These are phyloP conservation scores for Thielaviopsis musarum DNA, from an alignment of 2,329 filamentous ascomycete species.

Conservation along the genomic window DNA sequence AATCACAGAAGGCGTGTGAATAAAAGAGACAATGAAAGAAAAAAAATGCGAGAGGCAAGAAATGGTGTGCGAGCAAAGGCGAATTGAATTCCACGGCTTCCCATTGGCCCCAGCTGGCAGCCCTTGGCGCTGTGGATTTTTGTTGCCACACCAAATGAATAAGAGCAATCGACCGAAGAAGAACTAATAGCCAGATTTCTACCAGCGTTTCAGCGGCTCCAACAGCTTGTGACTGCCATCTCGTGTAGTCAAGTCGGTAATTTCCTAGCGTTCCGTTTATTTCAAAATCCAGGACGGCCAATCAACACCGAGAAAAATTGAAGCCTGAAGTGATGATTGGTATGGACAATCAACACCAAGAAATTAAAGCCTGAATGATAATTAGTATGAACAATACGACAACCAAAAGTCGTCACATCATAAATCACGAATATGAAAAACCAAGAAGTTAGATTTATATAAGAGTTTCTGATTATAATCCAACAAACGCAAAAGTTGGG, in stretches of 20 bases:
- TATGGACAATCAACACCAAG: background rate
- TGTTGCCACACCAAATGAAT: background rate
- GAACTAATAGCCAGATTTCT: too few relatives aligned
- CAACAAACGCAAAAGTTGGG: conserved; percentile 12
- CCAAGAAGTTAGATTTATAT: background rate
- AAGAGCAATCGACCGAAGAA: background rate
- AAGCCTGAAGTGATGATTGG: background rate
- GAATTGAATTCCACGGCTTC: background rate
- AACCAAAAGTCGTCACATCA: background rate
- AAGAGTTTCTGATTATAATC: conserved; percentile 6
- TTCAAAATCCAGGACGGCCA: background rate
- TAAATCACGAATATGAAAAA: background rate
- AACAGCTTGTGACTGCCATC: background rate
- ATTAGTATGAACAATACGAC: background rate
- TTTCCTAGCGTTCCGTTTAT: background rate
- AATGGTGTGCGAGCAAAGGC: too few relatives aligned
- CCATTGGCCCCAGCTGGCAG: background rate
- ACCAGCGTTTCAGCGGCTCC: background rate
- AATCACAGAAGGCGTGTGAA: too few relatives aligned
- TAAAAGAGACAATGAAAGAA: too few relatives aligned
- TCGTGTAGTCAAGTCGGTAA: background rate
- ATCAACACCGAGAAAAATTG: background rate
- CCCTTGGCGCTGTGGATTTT: background rate
- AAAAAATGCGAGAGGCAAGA: too few relatives aligned
- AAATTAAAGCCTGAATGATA: background rate